phyloP scores from a whole-genome alignment of 257 asterid genomes.

The Verbascum thapsus region DNA sequence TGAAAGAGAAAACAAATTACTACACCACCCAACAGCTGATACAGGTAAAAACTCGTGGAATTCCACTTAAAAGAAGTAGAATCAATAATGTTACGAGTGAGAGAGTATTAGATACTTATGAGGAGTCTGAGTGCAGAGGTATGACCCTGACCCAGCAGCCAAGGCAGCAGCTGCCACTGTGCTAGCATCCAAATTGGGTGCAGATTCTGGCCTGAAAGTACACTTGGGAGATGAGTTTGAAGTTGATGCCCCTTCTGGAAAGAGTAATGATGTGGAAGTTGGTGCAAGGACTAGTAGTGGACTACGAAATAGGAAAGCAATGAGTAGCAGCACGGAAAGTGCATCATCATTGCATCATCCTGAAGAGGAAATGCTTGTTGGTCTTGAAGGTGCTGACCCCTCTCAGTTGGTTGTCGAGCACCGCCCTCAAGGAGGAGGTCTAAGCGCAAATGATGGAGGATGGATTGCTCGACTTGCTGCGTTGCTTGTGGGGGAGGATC shows the following conservation, averaged over 20 bases:
- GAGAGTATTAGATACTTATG: conserved; percentile 15
- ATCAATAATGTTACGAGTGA: too few species aligned
- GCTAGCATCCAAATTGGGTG: conserved; percentile 73
- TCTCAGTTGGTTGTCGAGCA: conserved; percentile 63
- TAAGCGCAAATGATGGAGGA: conserved; percentile 52
- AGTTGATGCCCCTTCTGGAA: conserved; percentile 42
- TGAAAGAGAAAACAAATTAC: conserved; percentile 89
- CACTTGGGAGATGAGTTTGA: conserved; percentile 49
- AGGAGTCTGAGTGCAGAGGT: conserved; percentile 54
- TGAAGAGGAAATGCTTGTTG: conserved; percentile 39
- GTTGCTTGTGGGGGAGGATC: conserved; percentile 82
- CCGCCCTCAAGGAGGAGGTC: conserved; percentile 43
- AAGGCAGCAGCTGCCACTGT: conserved; percentile 79
- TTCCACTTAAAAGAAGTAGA: too few species aligned
- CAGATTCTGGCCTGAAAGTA: conserved; percentile 69
- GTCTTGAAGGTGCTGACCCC: conserved; percentile 38
- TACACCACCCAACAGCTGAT: conserved; percentile 85
- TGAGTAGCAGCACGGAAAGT: conserved; percentile 34
- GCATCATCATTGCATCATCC: conserved; percentile 25
- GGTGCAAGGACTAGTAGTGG: conserved; percentile 50
- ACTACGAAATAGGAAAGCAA: conserved; percentile 56
- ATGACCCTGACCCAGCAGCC: conserved; percentile 80
- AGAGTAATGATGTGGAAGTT: conserved; percentile 55
- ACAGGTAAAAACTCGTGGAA: too few species aligned
- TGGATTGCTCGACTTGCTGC: conserved; percentile 77